phyloP scores from a whole-genome alignment of 192 early-diverging fungal genomes.

The Coemansia sp. region DNA sequence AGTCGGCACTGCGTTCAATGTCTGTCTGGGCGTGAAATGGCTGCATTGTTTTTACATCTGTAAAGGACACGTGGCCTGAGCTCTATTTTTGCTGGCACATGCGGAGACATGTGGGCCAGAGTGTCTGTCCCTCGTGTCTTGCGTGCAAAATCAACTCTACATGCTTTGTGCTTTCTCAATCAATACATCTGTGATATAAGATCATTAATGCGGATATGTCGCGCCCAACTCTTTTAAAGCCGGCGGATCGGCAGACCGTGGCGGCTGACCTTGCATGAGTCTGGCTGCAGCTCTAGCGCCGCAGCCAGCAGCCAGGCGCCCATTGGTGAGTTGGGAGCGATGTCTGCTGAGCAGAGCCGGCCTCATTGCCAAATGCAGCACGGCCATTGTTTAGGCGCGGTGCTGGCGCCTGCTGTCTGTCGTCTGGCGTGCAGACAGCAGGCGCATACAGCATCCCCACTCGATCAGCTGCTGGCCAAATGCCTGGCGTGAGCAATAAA shows the following conservation, averaged over 20 bases:
- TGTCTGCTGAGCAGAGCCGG: background rate
- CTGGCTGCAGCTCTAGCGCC: constrained; percentile 2
- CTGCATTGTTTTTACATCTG: background rate
- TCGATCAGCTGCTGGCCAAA: constrained; percentile 16
- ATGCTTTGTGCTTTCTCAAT: background rate
- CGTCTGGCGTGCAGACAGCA: constrained; percentile 1
- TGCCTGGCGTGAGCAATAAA: constrained; percentile 3
- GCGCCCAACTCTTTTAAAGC: constrained; percentile 1
- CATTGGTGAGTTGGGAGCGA: background rate
- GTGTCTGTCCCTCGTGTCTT: background rate
- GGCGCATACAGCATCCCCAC: background rate
- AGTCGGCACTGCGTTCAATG: background rate
- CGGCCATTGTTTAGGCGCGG: background rate
- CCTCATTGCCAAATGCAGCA: constrained; percentile 6
- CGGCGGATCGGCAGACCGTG: constrained; percentile 3
- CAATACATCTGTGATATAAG: background rate
- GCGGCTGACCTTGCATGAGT: constrained; percentile 6
- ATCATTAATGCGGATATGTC: background rate
- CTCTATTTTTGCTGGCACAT: background rate
- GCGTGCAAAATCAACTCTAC: constrained; percentile 6
- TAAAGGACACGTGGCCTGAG: too few relatives aligned
- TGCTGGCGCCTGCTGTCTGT: constrained; percentile 1
- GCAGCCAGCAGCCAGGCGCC: background rate
- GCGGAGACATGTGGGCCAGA: background rate
- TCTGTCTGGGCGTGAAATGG: background rate